Conservation (phyloP, 768 basidiomycete genomes). For the Cyclocybe cylindracea region DNA sequence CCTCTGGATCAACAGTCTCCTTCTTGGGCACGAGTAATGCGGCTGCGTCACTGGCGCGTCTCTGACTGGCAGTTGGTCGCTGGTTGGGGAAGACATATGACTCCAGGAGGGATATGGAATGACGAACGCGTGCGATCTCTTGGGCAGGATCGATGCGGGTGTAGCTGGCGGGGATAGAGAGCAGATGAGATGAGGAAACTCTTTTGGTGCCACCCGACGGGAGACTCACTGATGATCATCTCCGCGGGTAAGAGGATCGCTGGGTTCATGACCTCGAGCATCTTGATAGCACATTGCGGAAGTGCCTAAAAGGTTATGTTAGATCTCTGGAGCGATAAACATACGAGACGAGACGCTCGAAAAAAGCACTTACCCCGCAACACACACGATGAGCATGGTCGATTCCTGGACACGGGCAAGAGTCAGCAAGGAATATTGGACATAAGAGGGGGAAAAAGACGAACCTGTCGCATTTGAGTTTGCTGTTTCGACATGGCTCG, state of each 20-base stretch:
- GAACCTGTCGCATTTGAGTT: slow-evolving; percentile 88
- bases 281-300: slow-evolving; percentile 81
- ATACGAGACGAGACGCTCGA: slow-evolving; percentile 4
- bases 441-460: slow-evolving; percentile 9
- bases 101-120: slow-evolving; percentile 69
- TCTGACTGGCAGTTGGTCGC: slow-evolving; percentile 31
- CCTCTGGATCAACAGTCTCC: slow-evolving; percentile 49
- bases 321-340: slow-evolving; percentile 23
- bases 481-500: slow-evolving; percentile 84
- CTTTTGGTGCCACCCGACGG: slow-evolving; percentile 12
- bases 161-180: slow-evolving; percentile 30
- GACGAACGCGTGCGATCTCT: slow-evolving; percentile 68
- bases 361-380: slow-evolving; percentile 58
- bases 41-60: slow-evolving; percentile 37
- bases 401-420: slow-evolving; percentile 51
- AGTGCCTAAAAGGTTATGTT: slow-evolving; percentile 54
- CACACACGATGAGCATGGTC: slow-evolving; percentile 88
- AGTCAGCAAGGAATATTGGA: slow-evolving; percentile 10
- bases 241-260: slow-evolving; percentile 51
- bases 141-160: slow-evolving; percentile 61
- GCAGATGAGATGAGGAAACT: slow-evolving; percentile 12
- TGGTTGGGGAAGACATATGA: slow-evolving; percentile 53
- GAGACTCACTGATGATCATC: slow-evolving; percentile 60
- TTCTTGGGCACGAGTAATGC: slow-evolving; percentile 50
- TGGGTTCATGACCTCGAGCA: slow-evolving; percentile 61